A percentile compares a stretch with the other conserved stretches of the same genome.
Evolutionary conservation across 2,329 filamentous ascomycete species (phyloP).

Genomic region (Epichloe bromicola): DNA sequence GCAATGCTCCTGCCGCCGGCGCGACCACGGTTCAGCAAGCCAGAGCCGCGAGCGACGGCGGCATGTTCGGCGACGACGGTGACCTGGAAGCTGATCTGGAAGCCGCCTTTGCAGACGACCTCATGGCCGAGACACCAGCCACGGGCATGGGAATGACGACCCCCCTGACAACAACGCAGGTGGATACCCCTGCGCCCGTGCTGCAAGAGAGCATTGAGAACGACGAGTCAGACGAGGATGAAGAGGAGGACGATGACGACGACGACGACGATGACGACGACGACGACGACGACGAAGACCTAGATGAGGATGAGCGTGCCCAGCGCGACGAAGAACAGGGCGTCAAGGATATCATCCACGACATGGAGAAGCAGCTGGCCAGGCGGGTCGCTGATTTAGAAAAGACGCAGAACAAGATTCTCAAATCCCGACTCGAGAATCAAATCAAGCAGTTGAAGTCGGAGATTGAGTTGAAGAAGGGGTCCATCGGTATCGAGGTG

Average conservation of each 20-base stretch:
- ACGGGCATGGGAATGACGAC: conserved; percentile 31
- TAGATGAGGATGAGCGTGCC: conserved; percentile 40
- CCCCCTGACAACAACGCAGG: conserved; percentile 29
- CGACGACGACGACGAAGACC: conserved; percentile 36
- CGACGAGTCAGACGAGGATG: conserved; percentile 28
- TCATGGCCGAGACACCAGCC: conserved; percentile 27
- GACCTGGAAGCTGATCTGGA: conserved; percentile 44
- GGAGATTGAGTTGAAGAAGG: conserved; percentile 32
- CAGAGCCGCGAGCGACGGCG: conserved; percentile 14
- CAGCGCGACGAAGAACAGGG: conserved; percentile 38
- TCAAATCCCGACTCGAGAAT: conserved; percentile 35
- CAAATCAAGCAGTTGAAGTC: conserved; percentile 35
- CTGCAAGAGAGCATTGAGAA: conserved; percentile 33
- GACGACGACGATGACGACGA: conserved; percentile 35
- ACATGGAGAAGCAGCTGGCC: conserved; percentile 38
- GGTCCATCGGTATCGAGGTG: conserved; percentile 28
- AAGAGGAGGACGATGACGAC: conserved; percentile 28
- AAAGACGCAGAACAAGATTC: conserved; percentile 31
- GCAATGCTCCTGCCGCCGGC: conserved; percentile 14
- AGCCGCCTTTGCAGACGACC: conserved; percentile 34
- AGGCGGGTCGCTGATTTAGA: conserved; percentile 31
- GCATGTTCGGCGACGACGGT: conserved; percentile 26
- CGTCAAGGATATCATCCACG: conserved; percentile 40
- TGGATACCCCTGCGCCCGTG: conserved; percentile 29
- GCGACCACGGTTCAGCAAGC: too few relatives aligned